Base-by-base conservation (phyloP, 257 asterid species). In the Cinchona pubescens region DNA sequence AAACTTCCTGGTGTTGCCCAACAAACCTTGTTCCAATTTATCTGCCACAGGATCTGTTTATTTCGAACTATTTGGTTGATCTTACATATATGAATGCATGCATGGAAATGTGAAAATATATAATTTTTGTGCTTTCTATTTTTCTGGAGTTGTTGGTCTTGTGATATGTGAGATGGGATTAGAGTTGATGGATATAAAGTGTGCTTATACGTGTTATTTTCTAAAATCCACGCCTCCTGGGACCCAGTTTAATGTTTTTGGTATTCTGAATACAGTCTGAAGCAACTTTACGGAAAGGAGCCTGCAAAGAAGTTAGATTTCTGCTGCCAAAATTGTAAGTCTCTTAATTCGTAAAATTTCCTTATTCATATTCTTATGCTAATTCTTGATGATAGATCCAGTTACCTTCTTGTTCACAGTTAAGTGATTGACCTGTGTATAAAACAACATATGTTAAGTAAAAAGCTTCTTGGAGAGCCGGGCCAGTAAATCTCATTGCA, bases 251-350 rank as follows among this genome's bases (percentile, higher is more conserved):
- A 25, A 63, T 53, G 4, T 7, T 21, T 11, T 51, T 38, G 14
- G 5, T 71, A 66, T 55, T 35, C n/a, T 53, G 32, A 35, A 63
- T 81, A 86, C 93, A 92, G 98, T 30, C 81, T 58, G 79, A 83
- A 58, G 83, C 84, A 72, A 88, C 65, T 75, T 61, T 83, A 67
- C 79, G 85, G 85, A 68, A 75, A 75, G 97, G 96, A 71, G 73
- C 78, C 75, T 78, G 77, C 76, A 95, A 95, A 87, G 97, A 88
- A 87, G 76, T 95, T 73, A 90, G 86, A 37, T 88, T 95, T n/a
- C n/a, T 85, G 74, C 86, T 79, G 86, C 88, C 60, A 91, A 95
- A 84, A 92, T 91, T 82, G 96, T 94, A 87, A 90, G 97, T 84
- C 73, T 43, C 67, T 73, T 72, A n/a, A 16, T 74, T 16, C 66